A percentile compares a stretch with the other conserved stretches of the same genome.
Evolutionary conservation across 1,284 basidiomycete species (phyloP).

Genomic region (Cystobasidium pallidum): DNA sequence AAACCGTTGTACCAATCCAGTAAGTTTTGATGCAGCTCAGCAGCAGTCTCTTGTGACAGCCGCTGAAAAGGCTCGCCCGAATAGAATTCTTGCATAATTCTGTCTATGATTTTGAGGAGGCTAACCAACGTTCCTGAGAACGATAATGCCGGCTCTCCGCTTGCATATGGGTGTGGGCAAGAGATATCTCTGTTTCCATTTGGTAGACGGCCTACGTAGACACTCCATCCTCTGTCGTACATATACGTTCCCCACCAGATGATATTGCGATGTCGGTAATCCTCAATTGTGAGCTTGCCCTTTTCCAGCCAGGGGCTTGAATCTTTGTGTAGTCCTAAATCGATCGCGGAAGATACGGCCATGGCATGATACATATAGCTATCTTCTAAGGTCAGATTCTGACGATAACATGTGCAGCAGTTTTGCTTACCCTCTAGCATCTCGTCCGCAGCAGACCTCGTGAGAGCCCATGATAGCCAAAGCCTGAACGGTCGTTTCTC

Average conservation of each 20-base stretch:
- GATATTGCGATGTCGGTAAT: conserved; percentile 23
- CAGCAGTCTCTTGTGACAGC: conserved; percentile 16
- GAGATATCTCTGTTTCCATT: conserved; percentile 40
- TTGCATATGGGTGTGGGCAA: conserved; percentile 35
- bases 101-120: conserved; percentile 34
- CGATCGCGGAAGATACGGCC: conserved; percentile 34
- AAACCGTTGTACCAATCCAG: conserved; percentile 32
- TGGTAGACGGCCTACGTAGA: conserved; percentile 37
- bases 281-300: conserved; percentile 29
- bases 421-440: conserved; percentile 36
- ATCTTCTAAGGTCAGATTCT: not conserved
- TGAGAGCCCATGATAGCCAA: conserved; percentile 41
- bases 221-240: conserved; percentile 39
- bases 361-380: conserved; percentile 35
- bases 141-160: conserved; percentile 13
- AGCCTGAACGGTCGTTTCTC: conserved; percentile 43
- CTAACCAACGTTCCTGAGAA: conserved; percentile 37
- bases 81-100: conserved; percentile 40
- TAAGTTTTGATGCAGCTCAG: conserved; percentile 27
- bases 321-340: conserved; percentile 38
- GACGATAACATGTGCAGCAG: too few species aligned
- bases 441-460: conserved; percentile 39
- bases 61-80: conserved; percentile 14
- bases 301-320: conserved; percentile 26
- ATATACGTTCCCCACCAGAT: conserved; percentile 42